Evolutionary conservation across 495 filamentous ascomycete genomes (phyloP).

Genomic region (Immersiella caudata): DNA sequence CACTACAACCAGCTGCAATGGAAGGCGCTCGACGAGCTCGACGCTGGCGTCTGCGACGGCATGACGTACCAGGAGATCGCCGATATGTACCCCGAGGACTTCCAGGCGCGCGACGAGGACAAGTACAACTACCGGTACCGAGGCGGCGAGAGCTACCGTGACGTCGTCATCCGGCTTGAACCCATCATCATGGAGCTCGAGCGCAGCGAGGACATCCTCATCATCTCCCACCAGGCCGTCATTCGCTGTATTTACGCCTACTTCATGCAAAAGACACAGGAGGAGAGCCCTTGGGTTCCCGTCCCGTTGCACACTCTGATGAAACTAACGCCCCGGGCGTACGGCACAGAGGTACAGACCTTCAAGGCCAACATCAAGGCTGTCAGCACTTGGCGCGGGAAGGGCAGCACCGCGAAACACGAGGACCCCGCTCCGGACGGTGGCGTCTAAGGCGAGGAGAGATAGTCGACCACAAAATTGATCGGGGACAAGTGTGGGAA

Average conservation of each 20-base stretch:
- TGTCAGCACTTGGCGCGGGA: conserved; percentile 91
- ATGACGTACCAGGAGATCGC: conserved; percentile 93
- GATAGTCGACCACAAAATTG: background rate
- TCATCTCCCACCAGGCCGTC: conserved; percentile 97
- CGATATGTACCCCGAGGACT: conserved; percentile 88
- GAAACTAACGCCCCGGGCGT: conserved; percentile 93
- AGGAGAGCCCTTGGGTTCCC: conserved; percentile 93
- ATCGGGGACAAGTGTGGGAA: background rate
- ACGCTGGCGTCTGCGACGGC: conserved; percentile 94
- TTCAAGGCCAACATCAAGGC: conserved; percentile 90
- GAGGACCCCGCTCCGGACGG: conserved; percentile 52
- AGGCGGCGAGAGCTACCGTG: conserved; percentile 94
- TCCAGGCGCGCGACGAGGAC: conserved; percentile 90
- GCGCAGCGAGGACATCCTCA: conserved; percentile 92
- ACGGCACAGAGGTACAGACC: conserved; percentile 83
- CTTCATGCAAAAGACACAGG: conserved; percentile 95
- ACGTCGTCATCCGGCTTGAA: conserved; percentile 95
- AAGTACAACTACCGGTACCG: conserved; percentile 99
- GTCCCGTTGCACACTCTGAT: conserved; percentile 90
- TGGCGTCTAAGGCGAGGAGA: conserved; percentile 23
- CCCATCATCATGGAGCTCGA: conserved; percentile 99
- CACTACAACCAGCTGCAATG: conserved; percentile 91
- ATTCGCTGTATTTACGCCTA: conserved; percentile 97
- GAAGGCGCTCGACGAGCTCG: conserved; percentile 97
- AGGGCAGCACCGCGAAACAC: conserved; percentile 83